Evolutionary conservation across 371 early-diverging fungal species (phyloP), one percentile per base, ranked within the genome.

Genomic region (Nematocida homosporus): DNA sequence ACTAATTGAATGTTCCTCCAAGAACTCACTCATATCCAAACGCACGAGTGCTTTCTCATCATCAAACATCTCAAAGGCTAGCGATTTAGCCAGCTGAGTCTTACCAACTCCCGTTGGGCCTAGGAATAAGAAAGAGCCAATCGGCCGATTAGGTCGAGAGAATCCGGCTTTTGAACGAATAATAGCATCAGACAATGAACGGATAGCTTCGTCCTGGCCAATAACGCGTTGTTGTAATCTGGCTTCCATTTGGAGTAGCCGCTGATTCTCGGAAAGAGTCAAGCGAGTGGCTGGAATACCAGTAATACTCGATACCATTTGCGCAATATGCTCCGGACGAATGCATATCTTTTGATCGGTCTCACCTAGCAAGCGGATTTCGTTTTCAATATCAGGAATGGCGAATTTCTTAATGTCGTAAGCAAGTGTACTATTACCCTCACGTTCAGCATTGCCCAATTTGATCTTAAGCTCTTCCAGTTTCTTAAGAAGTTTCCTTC

Each of bases 101-200:
- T 91, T 91, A 40, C 91, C 91, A 34, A 90, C 91, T 79, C 94
- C 94, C 16, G 91, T 92, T 23, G 92, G 92, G 38, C 93, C 94
- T 23, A 92, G 84, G 86, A 93, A 92, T 82, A 93, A 84, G 79
- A 93, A 92, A 16, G 90, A 88, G 1, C 91, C 94, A 75, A 92
- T 86, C 0, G 94, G 93, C 44, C 89, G 87, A 34, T 87, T 86
- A 34, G 88, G 87, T 75, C 87, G 86, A 56, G 88, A 88, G 56
- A 93, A 86, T 18, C 92, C 92, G 8, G 92, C 90, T 37, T 91
- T 87, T 65, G 88, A 88, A 38, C 89, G 84, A 10, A 90, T 80
- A 44, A 93, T 89, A 2, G 91, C 90, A 63, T 92, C 87, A 32
- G 88, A 82, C 13, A 93, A 88, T 1, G 90, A 87, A 34, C 86